Conservation (phyloP, 2,329 filamentous ascomycete genomes). For the Aspergillus bombycis region DNA sequence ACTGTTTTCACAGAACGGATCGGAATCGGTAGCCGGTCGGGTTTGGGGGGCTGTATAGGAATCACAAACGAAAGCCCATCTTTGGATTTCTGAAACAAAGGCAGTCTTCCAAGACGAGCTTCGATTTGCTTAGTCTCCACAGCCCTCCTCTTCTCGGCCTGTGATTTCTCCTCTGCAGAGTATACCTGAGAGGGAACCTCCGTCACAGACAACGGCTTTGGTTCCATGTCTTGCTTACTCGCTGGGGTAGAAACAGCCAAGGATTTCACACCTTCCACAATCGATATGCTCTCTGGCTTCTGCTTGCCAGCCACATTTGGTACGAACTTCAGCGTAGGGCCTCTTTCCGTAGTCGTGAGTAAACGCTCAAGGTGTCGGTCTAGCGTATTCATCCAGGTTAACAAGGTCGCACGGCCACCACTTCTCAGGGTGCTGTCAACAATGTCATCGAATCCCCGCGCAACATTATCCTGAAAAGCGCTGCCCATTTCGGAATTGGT, state of each 20-base stretch:
- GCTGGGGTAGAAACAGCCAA: slow-evolving; percentile 9
- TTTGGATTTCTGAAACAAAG: slow-evolving; percentile 67
- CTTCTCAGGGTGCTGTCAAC: slow-evolving; percentile 56
- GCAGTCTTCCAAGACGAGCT: slow-evolving; percentile 69
- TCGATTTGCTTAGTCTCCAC: slow-evolving; percentile 73
- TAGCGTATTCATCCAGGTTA: slow-evolving; percentile 69
- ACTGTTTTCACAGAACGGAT: slow-evolving; percentile 66
- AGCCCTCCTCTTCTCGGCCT: slow-evolving; percentile 66
- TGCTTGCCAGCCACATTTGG: slow-evolving; percentile 57
- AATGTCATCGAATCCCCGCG: slow-evolving; percentile 71
- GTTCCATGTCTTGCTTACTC: not conserved
- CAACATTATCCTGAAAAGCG: slow-evolving; percentile 75
- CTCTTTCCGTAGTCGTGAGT: slow-evolving; percentile 69
- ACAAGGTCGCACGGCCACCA: slow-evolving; percentile 54
- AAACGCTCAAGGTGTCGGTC: slow-evolving; percentile 74
- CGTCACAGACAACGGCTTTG: slow-evolving; percentile 10
- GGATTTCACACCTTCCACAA: slow-evolving; percentile 11
- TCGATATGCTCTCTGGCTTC: slow-evolving; percentile 10
- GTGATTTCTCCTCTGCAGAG: slow-evolving; percentile 61
- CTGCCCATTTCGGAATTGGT: slow-evolving; percentile 71
- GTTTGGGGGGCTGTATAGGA: slow-evolving; percentile 68
- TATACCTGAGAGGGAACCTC: slow-evolving; percentile 52
- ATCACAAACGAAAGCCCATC: slow-evolving; percentile 73
- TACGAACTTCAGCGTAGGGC: slow-evolving; percentile 71
- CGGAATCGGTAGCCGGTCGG: slow-evolving; percentile 61